Base-by-base conservation (phyloP, 805 yeast species). In the Candida ficus region DNA sequence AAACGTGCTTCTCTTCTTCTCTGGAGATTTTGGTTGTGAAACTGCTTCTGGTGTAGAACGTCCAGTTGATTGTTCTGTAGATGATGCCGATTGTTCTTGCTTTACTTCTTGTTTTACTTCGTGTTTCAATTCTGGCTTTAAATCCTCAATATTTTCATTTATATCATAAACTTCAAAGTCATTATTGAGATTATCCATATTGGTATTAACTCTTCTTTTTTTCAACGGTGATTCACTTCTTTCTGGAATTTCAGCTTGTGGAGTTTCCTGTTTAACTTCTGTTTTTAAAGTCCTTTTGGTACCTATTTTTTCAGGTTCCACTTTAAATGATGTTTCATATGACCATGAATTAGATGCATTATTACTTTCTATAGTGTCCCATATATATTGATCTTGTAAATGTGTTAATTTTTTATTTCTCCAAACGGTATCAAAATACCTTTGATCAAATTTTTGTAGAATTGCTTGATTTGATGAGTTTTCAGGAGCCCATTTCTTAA, bases 401-500 rank as follows among this genome's bases (percentile, higher is more conserved):
- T 37, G 26, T 4, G 35, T 35, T 4, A 48, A 27, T 20, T 27
- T 44, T 20, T 41, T 43, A 9, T 32, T 26, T 33, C 38, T 51
- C 58, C 58, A 56, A 5, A 39, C 37, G 0, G 16, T n/a, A 26
- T 51, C 53, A 35, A 47, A 52, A 5, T 21, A 31, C 5, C 19
- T 10, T 3, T 28, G 27, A 10, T 53, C 45, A 30, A 56, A 61
- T 13, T 42, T 37, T 16, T 45, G 42, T 13, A 60, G 36, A 1
- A 45, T 38, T 21, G 47, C 42, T 7, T 49, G 39, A 45, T 64
- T 62, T 4, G 44, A 20, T 1, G 67, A 63, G 8, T 56, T 58
- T 7, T 35, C 35, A 1, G 66, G 66, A 9, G 63, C 66, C 66
- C 66, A 62, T 44, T 50, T 57, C 1, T 48, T 33, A 5, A 63